Percentiles rank a stretch among this genome's conserved stretches.
These are phyloP conservation scores for Aureobasidium pullulans DNA, from an alignment of 2,329 filamentous ascomycete species.

Conservation along the genomic window DNA sequence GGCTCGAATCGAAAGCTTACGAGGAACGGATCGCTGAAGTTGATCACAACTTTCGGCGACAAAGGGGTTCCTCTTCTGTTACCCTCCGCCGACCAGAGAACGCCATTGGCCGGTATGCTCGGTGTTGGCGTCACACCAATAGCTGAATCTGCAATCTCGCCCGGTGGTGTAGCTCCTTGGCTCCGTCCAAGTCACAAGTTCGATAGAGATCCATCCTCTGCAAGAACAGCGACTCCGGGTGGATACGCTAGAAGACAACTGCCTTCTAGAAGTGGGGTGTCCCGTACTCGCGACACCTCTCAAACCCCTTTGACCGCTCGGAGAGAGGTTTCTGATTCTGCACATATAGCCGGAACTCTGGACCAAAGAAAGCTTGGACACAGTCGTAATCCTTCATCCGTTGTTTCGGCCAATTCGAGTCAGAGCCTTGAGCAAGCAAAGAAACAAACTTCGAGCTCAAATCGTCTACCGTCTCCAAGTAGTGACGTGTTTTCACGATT, in stretches of 20 bases:
- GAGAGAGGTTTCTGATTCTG: conserved; percentile 37
- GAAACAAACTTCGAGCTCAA: conserved; percentile 24
- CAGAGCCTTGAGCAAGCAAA: background rate
- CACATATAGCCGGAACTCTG: background rate
- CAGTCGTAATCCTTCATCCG: conserved; percentile 20
- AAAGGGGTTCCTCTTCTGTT: conserved; percentile 57
- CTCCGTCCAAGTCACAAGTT: conserved; percentile 25
- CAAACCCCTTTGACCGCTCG: conserved; percentile 56
- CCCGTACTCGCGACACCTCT: conserved; percentile 47
- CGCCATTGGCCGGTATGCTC: conserved; percentile 56
- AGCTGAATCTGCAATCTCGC: conserved; percentile 59
- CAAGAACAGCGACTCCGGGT: conserved; percentile 54
- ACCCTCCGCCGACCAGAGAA: conserved; percentile 35
- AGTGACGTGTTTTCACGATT: conserved; percentile 56
- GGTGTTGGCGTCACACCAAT: conserved; percentile 78
- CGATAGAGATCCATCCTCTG: conserved; percentile 42
- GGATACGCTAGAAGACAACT: conserved; percentile 59
- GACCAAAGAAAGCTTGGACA: conserved; percentile 11
- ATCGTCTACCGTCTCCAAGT: conserved; percentile 60
- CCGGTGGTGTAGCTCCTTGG: conserved; percentile 46
- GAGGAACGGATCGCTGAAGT: conserved; percentile 77
- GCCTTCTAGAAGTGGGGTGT: conserved; percentile 50
- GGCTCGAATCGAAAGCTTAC: conserved; percentile 49
- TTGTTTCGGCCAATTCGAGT: conserved; percentile 12
- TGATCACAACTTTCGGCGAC: conserved; percentile 82